phyloP scores from a whole-genome alignment of 2,329 filamentous ascomycete species.

The Cercospora nicotianae region DNA sequence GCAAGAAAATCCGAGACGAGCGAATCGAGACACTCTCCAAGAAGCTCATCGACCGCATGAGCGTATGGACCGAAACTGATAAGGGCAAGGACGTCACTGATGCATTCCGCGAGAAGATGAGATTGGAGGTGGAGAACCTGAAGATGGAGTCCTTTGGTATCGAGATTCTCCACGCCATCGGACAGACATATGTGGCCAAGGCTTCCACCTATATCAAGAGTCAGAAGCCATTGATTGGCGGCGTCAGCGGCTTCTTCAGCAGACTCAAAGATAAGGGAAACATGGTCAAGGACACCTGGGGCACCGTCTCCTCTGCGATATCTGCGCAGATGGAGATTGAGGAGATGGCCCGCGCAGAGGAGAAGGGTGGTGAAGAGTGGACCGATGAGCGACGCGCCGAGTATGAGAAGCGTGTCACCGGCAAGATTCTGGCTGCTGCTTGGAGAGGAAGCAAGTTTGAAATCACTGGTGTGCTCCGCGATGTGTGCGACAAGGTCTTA shows the following conservation, averaged over 20 bases:
- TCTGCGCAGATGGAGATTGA: conserved; percentile 98
- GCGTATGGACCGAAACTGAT: conserved; percentile 96
- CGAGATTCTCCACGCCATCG: conserved; percentile 94
- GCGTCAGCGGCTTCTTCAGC: conserved; percentile 91
- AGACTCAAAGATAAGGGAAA: conserved; percentile 95
- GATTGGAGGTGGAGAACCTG: conserved; percentile 91
- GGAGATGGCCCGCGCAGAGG: conserved; percentile 95
- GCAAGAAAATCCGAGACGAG: conserved; percentile 79
- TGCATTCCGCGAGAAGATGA: conserved; percentile 91
- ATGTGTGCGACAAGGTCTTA: conserved; percentile 88
- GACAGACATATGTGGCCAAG: conserved; percentile 85
- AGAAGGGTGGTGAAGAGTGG: conserved; percentile 94
- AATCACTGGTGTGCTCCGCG: conserved; percentile 91
- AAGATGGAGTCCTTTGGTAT: conserved; percentile 99
- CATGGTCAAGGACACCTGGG: conserved; percentile 97
- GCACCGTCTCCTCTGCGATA: conserved; percentile 92
- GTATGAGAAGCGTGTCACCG: conserved; percentile 92
- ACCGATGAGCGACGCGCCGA: conserved; percentile 96
- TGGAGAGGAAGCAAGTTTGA: conserved; percentile 97
- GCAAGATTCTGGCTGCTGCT: conserved; percentile 94
- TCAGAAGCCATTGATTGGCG: conserved; percentile 81
- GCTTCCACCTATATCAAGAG: conserved; percentile 84
- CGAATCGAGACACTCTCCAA: conserved; percentile 79
- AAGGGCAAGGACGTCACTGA: conserved; percentile 79
- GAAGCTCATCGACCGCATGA: conserved; percentile 87